Conservation (phyloP, 805 yeast genomes). For the Gaillardinia entomophila region DNA sequence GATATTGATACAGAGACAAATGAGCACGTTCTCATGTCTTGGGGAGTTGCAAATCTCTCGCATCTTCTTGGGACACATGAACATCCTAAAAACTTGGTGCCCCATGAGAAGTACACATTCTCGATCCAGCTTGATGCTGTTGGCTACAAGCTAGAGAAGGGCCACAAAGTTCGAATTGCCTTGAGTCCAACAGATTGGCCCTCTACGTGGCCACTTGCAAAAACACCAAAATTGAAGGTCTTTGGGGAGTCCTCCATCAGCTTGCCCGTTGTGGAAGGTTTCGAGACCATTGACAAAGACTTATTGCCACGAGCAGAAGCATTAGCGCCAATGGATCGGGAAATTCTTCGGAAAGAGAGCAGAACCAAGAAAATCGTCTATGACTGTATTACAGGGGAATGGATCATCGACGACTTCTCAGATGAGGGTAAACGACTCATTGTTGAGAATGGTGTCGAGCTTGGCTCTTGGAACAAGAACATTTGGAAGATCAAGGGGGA, state of each 20-base stretch:
- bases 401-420: conserved; percentile 27
- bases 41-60: conserved; percentile 41
- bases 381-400: conserved; percentile 27
- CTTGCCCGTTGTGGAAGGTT: conserved; percentile 13
- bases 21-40: conserved; percentile 34
- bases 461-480: conserved; percentile 36
- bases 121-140: conserved; percentile 32
- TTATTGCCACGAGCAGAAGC: conserved; percentile 22
- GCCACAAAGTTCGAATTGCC: conserved; percentile 35
- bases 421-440: conserved; percentile 30
- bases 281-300: conserved; percentile 17
- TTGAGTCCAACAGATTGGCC: conserved; percentile 46
- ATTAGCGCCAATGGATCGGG: conserved; percentile 19
- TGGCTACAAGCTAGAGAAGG: conserved; percentile 28
- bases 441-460: conserved; percentile 28
- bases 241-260: conserved; percentile 19
- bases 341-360: conserved; percentile 14
- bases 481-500: conserved; percentile 28
- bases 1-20: conserved; percentile 33
- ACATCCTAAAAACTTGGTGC: conserved; percentile 27
- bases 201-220: conserved; percentile 41
- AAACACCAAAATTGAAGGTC: conserved; percentile 31
- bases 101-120: conserved; percentile 27
- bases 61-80: conserved; percentile 36
- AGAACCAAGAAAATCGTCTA: conserved; percentile 16